These are phyloP conservation scores for Lentinula novae-zelandiae DNA, from an alignment of 1,284 basidiomycete species.

Conservation along the genomic window DNA sequence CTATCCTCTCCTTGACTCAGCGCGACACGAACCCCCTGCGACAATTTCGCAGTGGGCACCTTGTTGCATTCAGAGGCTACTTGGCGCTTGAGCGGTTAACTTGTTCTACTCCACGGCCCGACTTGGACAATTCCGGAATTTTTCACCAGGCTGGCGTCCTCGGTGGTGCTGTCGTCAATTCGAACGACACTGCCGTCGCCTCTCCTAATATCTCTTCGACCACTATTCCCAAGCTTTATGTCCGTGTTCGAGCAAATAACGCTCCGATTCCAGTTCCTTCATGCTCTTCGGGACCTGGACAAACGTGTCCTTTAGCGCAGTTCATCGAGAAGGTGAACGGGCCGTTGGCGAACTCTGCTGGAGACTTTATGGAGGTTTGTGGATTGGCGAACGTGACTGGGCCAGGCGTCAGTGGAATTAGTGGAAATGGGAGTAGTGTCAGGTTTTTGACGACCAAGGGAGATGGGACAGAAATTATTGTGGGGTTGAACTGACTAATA, in stretches of 20 bases:
- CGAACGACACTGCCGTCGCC: not conserved
- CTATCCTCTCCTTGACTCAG: conserved; percentile 31
- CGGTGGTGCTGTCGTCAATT: conserved; percentile 9
- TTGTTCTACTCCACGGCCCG: conserved; percentile 21
- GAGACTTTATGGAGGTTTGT: conserved; percentile 35
- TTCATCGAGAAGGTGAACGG: conserved; percentile 29
- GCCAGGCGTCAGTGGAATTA: conserved; percentile 21
- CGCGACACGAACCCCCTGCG: conserved; percentile 24
- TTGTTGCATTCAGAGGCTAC: conserved; percentile 38
- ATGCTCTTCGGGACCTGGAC: conserved; percentile 34
- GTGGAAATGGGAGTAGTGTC: conserved; percentile 7
- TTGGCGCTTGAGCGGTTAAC: conserved; percentile 37
- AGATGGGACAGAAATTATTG: conserved; percentile 10
- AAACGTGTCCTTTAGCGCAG: conserved; percentile 30
- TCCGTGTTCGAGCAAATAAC: conserved; percentile 34
- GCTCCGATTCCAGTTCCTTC: conserved; percentile 35
- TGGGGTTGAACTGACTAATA: conserved; percentile 4
- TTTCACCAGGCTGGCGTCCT: conserved; percentile 13
- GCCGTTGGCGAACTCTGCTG: conserved; percentile 24
- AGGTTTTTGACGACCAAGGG: conserved; percentile 13
- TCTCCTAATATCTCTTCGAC: not conserved
- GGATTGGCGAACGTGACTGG: conserved; percentile 26
- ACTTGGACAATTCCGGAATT: conserved; percentile 14
- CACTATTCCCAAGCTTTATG: conserved; percentile 22
- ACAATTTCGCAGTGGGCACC: conserved; percentile 34